These are phyloP conservation scores for Phialophora chinensis DNA, from an alignment of 2,329 filamentous ascomycete species.

Conservation along the genomic window DNA sequence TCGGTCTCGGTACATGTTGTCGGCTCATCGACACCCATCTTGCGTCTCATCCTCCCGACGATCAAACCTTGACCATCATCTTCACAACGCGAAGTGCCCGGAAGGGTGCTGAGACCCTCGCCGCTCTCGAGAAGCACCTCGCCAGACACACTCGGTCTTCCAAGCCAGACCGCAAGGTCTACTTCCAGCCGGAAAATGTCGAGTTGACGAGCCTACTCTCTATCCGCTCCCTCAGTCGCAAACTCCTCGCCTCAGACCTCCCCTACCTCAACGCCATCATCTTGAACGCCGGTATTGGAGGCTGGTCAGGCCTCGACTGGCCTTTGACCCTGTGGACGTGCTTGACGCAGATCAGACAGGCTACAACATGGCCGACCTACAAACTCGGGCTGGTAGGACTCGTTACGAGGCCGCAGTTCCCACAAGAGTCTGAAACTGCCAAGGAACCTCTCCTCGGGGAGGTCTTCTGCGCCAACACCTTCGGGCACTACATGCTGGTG, in stretches of 20 bases:
- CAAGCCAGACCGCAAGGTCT: conserved; percentile 52
- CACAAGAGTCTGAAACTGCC: conserved; percentile 17
- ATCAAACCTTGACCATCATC: conserved; percentile 75
- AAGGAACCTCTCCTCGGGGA: conserved; percentile 71
- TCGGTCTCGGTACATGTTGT: conserved; percentile 82
- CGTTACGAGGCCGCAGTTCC: conserved; percentile 60
- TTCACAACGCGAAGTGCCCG: conserved; percentile 77
- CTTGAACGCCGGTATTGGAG: conserved; percentile 87
- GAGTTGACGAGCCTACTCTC: conserved; percentile 64
- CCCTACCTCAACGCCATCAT: conserved; percentile 79
- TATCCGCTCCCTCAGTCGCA: conserved; percentile 59
- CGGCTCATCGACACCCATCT: conserved; percentile 92
- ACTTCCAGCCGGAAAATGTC: conserved; percentile 62
- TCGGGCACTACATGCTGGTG: conserved; percentile 89
- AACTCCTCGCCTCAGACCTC: conserved; percentile 56
- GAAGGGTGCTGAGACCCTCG: conserved; percentile 77
- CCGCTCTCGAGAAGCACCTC: conserved; percentile 68
- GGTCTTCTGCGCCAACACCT: conserved; percentile 89
- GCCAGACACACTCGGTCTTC: conserved; percentile 50
- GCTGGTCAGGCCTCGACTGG: conserved; percentile 82
- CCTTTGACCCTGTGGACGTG: conserved; percentile 60
- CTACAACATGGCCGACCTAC: conserved; percentile 77
- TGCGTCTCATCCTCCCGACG: conserved; percentile 48
- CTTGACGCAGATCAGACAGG: conserved; percentile 68
- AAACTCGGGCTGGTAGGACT: conserved; percentile 69